Conservation (phyloP, 805 yeast genomes). For the Wickerhamomyces silvicola region DNA sequence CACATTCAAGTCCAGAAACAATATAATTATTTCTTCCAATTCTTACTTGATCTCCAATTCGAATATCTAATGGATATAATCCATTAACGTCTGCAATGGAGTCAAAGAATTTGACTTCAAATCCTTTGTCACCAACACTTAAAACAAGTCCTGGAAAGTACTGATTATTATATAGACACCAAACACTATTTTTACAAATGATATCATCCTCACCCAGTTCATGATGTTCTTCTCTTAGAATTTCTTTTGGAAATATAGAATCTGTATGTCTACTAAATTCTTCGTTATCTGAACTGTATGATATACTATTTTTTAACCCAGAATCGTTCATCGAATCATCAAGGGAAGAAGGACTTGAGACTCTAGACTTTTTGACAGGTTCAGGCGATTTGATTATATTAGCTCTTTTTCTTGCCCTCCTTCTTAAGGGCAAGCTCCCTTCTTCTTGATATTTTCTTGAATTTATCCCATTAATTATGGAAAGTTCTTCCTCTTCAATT, state of each 20-base stretch:
- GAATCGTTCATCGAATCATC: no score
- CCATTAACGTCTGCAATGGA: constrained; percentile 25
- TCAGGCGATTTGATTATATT: no score
- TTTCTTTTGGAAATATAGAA: constrained; percentile 1
- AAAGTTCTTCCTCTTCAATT: constrained; percentile 5
- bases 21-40: constrained; percentile 29
- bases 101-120: constrained; percentile 35
- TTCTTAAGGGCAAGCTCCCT: no score
- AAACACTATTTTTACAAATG: constrained; percentile 34
- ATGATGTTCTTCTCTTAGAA: constrained; percentile 5
- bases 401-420: no score
- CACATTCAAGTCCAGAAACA: constrained; percentile 41
- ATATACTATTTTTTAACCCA: no score
- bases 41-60: constrained; percentile 49
- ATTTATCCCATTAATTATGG: no score
- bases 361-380: no score
- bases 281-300: background rate
- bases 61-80: constrained; percentile 39
- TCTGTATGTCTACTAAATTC: constrained; percentile 1
- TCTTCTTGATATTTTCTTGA: background rate
- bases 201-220: constrained; percentile 24
- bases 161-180: constrained; percentile 45
- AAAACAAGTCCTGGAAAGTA: constrained; percentile 44
- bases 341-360: no score
- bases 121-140: constrained; percentile 22